A percentile compares a stretch with the other conserved stretches of the same genome.
These are phyloP conservation scores for Phytophthora constricta DNA, from an alignment of 352 stramenopile species.

Conservation along the genomic window DNA sequence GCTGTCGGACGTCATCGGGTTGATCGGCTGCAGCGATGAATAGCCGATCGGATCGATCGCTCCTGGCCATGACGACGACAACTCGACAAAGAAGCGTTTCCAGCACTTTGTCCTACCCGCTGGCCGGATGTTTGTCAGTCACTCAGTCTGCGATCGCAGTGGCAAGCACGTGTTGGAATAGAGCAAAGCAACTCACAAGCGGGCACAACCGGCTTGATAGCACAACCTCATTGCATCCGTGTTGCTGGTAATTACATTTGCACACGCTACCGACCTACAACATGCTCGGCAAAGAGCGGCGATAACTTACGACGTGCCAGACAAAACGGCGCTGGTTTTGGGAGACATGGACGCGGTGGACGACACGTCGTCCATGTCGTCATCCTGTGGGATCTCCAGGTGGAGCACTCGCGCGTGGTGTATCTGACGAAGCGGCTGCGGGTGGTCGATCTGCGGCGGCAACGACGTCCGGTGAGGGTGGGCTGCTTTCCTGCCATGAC, in stretches of 20 bases:
- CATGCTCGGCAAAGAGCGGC: constrained; percentile 3
- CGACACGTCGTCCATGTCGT: constrained; percentile 37
- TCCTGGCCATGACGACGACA: neutral
- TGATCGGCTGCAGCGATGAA: too few relatives aligned
- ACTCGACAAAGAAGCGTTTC: neutral
- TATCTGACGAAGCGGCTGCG: constrained; percentile 34
- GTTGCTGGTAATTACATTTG: constrained; percentile 27
- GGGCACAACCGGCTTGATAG: constrained; percentile 2
- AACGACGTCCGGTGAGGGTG: constrained; percentile 32
- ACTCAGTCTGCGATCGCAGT: neutral
- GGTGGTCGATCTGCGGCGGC: constrained; percentile 38
- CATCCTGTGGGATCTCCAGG: constrained; percentile 34
- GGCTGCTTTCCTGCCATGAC: constrained; percentile 15
- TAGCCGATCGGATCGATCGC: neutral
- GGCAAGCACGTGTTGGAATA: constrained; percentile 17
- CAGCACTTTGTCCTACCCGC: neutral
- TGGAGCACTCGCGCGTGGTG: constrained; percentile 37
- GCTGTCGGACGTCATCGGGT: neutral
- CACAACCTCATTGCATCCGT: constrained; percentile 29
- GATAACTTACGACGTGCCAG: constrained; percentile 12
- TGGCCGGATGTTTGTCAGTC: neutral
- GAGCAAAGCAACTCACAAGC: constrained; percentile 1
- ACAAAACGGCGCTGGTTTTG: constrained; percentile 41
- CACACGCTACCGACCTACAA: constrained; percentile 41
- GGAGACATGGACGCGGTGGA: constrained; percentile 34